A percentile compares a stretch with the other conserved stretches of the same genome.
Evolutionary conservation across 345 rosid species (phyloP).

Genomic region (Xanthoceras sorbifolium): DNA sequence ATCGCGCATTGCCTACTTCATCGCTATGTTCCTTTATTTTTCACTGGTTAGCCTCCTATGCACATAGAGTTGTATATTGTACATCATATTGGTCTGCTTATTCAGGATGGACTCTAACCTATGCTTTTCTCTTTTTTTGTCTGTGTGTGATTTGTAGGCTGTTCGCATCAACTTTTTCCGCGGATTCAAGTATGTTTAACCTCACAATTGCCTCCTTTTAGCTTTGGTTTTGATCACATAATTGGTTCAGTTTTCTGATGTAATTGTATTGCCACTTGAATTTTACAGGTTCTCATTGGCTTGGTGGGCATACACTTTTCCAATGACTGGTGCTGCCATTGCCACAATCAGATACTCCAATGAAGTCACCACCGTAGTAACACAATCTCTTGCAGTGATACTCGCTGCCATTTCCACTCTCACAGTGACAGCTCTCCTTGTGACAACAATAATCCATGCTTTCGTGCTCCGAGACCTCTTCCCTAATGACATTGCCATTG

Average conservation of each 20-base stretch:
- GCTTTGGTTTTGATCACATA: not conserved
- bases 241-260: not conserved
- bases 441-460: constrained; percentile 51
- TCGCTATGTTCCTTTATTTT: constrained; percentile 81
- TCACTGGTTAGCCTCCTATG: constrained; percentile 59
- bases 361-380: constrained; percentile 45
- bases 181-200: constrained; percentile 62
- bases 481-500: constrained; percentile 73
- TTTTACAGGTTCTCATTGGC: constrained; percentile 72
- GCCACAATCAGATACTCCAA: constrained; percentile 67
- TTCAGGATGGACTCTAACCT: constrained; percentile 1
- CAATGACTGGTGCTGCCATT: constrained; percentile 71
- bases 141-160: constrained; percentile 51
- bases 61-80: too few relatives aligned
- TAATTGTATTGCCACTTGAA: constrained; percentile 4
- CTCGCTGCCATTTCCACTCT: constrained; percentile 53
- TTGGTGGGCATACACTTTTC: constrained; percentile 98
- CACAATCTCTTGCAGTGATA: constrained; percentile 41
- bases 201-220: not conserved
- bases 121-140: not conserved
- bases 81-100: not conserved
- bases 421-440: constrained; percentile 50
- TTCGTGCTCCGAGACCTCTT: constrained; percentile 54
- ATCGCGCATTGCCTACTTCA: constrained; percentile 79
- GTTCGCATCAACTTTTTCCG: constrained; percentile 75